These are phyloP conservation scores for Herpetomonas tarakana DNA, from an alignment of 208 protist species.

Conservation along the genomic window DNA sequence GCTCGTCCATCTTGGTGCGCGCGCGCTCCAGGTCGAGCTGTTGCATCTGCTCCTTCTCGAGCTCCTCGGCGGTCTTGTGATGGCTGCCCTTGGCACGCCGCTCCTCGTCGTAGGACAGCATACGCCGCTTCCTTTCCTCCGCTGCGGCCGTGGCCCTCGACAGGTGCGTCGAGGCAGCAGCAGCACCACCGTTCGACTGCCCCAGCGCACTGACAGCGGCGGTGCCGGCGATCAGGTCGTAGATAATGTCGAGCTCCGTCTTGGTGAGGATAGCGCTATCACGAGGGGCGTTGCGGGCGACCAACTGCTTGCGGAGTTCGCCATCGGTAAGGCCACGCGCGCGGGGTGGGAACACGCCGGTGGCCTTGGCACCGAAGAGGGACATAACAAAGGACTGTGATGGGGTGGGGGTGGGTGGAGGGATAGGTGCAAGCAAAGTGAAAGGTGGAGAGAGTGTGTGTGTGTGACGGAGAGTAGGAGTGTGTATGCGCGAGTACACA, in stretches of 20 bases:
- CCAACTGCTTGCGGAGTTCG: constrained; percentile 75
- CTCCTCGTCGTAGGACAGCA: constrained; percentile 82
- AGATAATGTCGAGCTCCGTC: constrained; percentile 81
- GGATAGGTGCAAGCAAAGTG: no score
- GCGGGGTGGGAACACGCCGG: constrained; percentile 74
- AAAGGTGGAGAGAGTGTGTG: no score
- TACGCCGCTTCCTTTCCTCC: constrained; percentile 66
- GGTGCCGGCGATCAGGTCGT: constrained; percentile 55
- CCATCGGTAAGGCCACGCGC: constrained; percentile 62
- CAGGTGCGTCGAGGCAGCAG: constrained; percentile 6
- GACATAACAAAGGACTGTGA: no score
- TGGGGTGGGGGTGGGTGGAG: no score
- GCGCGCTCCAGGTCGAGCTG: constrained; percentile 77
- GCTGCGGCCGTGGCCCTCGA: constrained; percentile 20
- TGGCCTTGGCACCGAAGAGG: constrained; percentile 33
- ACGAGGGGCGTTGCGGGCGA: constrained; percentile 58
- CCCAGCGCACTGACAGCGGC: constrained; percentile 10
- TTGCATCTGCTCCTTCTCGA: constrained; percentile 72
- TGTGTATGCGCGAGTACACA: no score
- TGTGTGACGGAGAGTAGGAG: no score
- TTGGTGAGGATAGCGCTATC: constrained; percentile 80
- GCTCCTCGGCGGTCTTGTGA: constrained; percentile 71
- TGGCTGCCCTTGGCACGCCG: constrained; percentile 32
- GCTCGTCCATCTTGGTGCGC: constrained; percentile 74
- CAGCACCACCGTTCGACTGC: constrained; percentile 7